phyloP scores from a whole-genome alignment of 2,329 filamentous ascomycete species.

The Aspergillus sp. region DNA sequence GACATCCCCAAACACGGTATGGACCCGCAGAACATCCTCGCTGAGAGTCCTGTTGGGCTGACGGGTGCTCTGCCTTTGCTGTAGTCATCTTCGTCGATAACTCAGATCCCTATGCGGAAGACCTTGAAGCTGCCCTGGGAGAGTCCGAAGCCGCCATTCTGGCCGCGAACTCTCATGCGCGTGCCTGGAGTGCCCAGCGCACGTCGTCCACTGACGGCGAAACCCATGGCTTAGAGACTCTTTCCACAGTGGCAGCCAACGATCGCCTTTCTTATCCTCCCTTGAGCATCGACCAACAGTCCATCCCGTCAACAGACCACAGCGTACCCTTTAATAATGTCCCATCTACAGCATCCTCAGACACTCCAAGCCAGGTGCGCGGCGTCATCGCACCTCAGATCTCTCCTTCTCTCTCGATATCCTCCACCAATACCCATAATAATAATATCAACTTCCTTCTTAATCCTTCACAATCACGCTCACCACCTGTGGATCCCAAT shows the following conservation, averaged over 20 bases:
- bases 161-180: conserved; percentile 30
- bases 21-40: conserved; percentile 10
- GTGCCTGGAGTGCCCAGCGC: conserved; percentile 36
- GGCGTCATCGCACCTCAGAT: conserved; percentile 35
- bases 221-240: conserved; percentile 56
- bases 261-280: conserved; percentile 37
- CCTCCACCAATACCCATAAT: conserved; percentile 38
- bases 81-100: conserved; percentile 64
- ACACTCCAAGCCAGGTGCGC: conserved; percentile 35
- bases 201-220: conserved; percentile 33
- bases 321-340: conserved; percentile 24
- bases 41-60: background rate
- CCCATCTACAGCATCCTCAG: conserved; percentile 26
- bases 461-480: conserved; percentile 48
- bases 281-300: conserved; percentile 25
- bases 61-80: background rate
- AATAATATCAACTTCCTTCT: conserved; percentile 60
- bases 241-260: conserved; percentile 54
- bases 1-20: conserved; percentile 61
- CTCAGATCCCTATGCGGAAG: conserved; percentile 62
- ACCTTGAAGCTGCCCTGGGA: conserved; percentile 40
- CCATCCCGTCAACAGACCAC: conserved; percentile 23
- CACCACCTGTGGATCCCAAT: conserved; percentile 48
- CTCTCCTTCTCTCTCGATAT: conserved; percentile 49
- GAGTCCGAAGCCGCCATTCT: conserved; percentile 34